A percentile compares a stretch with the other conserved stretches of the same genome.
Evolutionary conservation across 2,329 filamentous ascomycete species (phyloP).

Genomic region (Fonsecaea multimorphosa): DNA sequence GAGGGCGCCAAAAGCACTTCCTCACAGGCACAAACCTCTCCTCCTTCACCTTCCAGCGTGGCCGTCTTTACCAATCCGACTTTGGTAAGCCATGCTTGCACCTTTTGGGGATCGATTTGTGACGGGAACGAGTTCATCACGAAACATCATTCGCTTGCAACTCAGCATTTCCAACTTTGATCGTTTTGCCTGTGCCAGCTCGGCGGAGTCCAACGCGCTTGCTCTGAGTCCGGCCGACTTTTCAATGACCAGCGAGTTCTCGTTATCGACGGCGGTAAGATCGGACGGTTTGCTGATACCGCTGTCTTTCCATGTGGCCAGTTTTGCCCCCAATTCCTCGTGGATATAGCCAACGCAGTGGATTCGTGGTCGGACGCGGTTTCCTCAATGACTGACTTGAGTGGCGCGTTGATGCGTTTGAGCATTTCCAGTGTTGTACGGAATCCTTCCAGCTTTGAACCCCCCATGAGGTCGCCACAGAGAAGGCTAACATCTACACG

Average conservation of each 20-base stretch:
- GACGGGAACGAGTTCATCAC: too few species aligned
- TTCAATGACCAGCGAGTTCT: conserved; percentile 47
- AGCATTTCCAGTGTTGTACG: too few species aligned
- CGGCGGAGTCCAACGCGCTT: background rate
- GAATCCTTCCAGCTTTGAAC: too few species aligned
- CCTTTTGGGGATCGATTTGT: too few species aligned
- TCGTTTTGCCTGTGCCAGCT: background rate
- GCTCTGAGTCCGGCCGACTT: conserved; percentile 29
- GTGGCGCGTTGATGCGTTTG: too few species aligned
- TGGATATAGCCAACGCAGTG: too few species aligned
- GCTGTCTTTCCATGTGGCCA: conserved; percentile 58
- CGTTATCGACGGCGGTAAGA: conserved; percentile 56
- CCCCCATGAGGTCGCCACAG: too few species aligned
- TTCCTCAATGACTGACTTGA: too few species aligned
- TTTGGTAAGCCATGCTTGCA: conserved; percentile 95
- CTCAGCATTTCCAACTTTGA: background rate
- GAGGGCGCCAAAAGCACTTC: conserved; percentile 67
- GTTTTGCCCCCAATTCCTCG: too few species aligned
- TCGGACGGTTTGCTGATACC: conserved; percentile 49
- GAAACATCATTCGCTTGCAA: too few species aligned
- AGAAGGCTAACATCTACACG: too few species aligned
- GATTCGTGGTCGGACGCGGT: too few species aligned
- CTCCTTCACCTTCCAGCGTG: conserved; percentile 66
- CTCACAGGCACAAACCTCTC: conserved; percentile 62
- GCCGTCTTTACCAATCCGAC: conserved; percentile 67